Base-by-base conservation (phyloP, 805 yeast genomes). In the Yarrowia sp. region DNA sequence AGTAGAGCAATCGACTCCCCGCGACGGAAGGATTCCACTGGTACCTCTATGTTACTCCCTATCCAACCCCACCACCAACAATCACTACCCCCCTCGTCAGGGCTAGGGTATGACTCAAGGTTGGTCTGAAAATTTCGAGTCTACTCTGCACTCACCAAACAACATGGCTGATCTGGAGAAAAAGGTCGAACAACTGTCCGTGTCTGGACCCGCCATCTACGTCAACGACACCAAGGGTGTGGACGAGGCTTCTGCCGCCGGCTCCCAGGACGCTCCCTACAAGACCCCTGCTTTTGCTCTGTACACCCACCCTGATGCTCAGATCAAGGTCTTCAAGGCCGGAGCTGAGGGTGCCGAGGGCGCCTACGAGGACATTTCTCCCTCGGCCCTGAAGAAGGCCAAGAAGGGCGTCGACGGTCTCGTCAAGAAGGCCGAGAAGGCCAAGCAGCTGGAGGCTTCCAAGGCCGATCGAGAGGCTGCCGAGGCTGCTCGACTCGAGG, bases 331-430 rank as follows among this genome's bases (percentile, higher is more conserved):
- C 55, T 73, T 44, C 70, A 88, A 87, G 72, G 80, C 80, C 46
- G 64, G 64, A 3, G 90, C 84, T 70, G 89, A 85, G 65, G 85
- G 63, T 24, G 46, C 60, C 6, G 70, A 71, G 71, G 85, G 83
- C 47, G 87, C 79, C 38, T 94, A 85, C 76, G 85, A 81, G 72
- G 94, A 89, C 74, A 93, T 96, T 76, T 83, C 92, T 17, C 92
- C 97, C 6, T 87, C 96, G 66, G 98, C 97, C 8, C 81, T 94
- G 76, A 95, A 95, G 82, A 95, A 94, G 81, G 98, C 98, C 73
- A 91, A 91, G 79, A 95, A 95, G 79, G 98, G 97, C 69, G 95
- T 90, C 68, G 98, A 93, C 40, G 94, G 96, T 6, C 81, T 95
- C 71, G 91, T 86, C 80, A 94, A 93, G 82, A 90, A 88, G 78